Conservation (phyloP, 129 eudicot genomes). For the Flaveria robusta region DNA sequence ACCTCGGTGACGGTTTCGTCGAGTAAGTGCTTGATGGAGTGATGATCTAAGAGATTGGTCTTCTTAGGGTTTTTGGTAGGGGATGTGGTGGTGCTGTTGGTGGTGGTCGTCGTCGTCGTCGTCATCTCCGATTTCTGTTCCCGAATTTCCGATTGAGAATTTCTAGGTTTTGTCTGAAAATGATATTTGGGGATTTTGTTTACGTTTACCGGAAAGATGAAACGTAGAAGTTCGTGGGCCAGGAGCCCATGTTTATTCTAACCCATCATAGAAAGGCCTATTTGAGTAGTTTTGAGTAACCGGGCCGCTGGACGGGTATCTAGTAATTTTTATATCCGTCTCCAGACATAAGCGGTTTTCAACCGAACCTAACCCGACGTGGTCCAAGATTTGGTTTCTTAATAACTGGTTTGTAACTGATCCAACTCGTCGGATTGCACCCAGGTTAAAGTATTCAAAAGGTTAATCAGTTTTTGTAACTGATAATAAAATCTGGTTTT, state of each 20-base stretch:
- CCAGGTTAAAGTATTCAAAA: too few relatives aligned
- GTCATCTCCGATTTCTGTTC: conserved; percentile 44
- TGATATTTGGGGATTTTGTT: conserved; percentile 29
- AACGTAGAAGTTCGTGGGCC: conserved; percentile 3
- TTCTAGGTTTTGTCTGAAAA: conserved; percentile 50
- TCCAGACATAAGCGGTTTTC: too few relatives aligned
- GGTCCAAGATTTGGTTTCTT: too few relatives aligned
- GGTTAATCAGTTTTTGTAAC: too few relatives aligned
- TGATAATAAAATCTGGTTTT: too few relatives aligned
- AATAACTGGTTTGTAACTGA: too few relatives aligned
- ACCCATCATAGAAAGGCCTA: background rate
- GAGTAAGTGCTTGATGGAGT: conserved; percentile 83
- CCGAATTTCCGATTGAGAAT: conserved; percentile 37
- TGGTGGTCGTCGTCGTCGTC: conserved; percentile 15
- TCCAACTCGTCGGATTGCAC: too few relatives aligned
- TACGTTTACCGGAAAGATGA: background rate
- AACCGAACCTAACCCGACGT: background rate
- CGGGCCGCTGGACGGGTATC: too few relatives aligned
- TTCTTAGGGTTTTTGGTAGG: conserved; percentile 53
- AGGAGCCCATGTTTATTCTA: background rate
- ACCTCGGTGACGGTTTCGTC: conserved; percentile 96
- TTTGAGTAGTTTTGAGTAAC: background rate
- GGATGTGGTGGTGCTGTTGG: conserved; percentile 28
- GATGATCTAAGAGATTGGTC: conserved; percentile 77
- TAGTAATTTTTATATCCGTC: too few relatives aligned